Evolutionary conservation across 768 basidiomycete species (phyloP).

Genomic region (Lanmaoa pseudosensibilis): DNA sequence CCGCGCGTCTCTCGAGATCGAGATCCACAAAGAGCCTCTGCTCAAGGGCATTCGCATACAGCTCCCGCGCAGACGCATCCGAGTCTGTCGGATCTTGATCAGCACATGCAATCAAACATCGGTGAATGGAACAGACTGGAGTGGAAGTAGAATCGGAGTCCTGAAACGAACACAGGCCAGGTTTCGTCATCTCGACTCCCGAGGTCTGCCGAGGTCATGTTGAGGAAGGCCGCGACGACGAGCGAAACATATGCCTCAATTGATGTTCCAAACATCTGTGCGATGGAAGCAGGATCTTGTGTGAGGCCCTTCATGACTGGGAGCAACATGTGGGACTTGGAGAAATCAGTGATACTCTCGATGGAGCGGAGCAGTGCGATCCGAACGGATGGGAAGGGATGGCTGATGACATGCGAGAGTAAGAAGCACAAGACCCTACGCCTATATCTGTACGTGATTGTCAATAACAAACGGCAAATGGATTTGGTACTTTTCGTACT

Average conservation of each 20-base stretch:
- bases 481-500: slow-evolving; percentile 32
- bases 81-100: slow-evolving; percentile 36
- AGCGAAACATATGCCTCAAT: slow-evolving; percentile 36
- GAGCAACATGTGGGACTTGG: slow-evolving; percentile 54
- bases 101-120: not conserved
- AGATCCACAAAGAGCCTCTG: slow-evolving; percentile 58
- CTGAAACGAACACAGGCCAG: slow-evolving; percentile 53
- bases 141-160: slow-evolving; percentile 45
- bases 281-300: slow-evolving; percentile 22
- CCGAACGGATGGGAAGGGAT: slow-evolving; percentile 49
- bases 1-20: slow-evolving; percentile 50
- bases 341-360: slow-evolving; percentile 39
- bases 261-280: slow-evolving; percentile 40
- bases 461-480: slow-evolving; percentile 36
- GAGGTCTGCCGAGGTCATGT: slow-evolving; percentile 43
- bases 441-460: slow-evolving; percentile 52
- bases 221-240: slow-evolving; percentile 52
- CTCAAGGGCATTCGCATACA: slow-evolving; percentile 48
- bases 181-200: slow-evolving; percentile 41
- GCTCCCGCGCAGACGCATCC: slow-evolving; percentile 37
- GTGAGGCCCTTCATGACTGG: slow-evolving; percentile 52
- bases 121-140: slow-evolving; percentile 40
- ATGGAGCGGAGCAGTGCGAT: slow-evolving; percentile 52
- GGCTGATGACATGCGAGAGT: slow-evolving; percentile 72
- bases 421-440: slow-evolving; percentile 73